Evolutionary conservation across 495 filamentous ascomycete genomes (phyloP), one percentile per base, ranked within the genome.

Genomic region (Staphylotrichum tortipilum): DNA sequence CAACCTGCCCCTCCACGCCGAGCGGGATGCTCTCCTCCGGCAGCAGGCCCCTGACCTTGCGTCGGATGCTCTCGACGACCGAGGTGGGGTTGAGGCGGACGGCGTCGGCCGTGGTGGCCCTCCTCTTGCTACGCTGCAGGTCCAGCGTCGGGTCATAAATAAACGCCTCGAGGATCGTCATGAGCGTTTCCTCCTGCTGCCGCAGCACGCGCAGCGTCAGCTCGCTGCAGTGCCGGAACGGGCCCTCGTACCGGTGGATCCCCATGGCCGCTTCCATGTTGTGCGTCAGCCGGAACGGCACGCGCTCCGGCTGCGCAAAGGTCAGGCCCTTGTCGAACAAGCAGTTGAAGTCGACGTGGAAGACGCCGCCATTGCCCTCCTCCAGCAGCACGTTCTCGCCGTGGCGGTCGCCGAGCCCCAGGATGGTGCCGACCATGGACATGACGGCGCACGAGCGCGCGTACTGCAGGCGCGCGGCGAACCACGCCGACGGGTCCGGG

Each of bases 301-400:
- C 92, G 39, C 84, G 72, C 63, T 99, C 92, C 0, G 92, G 91
- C 71, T 91, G 90, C 50, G 88, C 85, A 58, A 99, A 97, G 0
- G 89, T 95, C 51, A 91, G 79, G 9, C 94, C 92, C 71, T 97
- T 99, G 73, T 99, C 94, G 66, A 99, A 99, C 18, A 99, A 84
- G 68, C 92, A 99, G 69, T 99, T 99, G 77, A 99, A 99, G 69
- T 99, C 92, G 43, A 99, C 92, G 68, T 99, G 92, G 60, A 97
- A 82, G 21, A 94, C 82, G 47, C 94, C 94, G 38, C 94, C 92
- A 53, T 89, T 94, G 30, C 84, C 83, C 75, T 95, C 88, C 65
- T 97, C 89, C 41, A 97, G 86, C 29, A 95, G 78, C 43, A 99
- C 87, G 65, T 99, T 99, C 68, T 97, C 92, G 47, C 90, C 90